phyloP scores from a whole-genome alignment of 2,329 filamentous ascomycete genomes.

The Teratosphaeria nubilosa region DNA sequence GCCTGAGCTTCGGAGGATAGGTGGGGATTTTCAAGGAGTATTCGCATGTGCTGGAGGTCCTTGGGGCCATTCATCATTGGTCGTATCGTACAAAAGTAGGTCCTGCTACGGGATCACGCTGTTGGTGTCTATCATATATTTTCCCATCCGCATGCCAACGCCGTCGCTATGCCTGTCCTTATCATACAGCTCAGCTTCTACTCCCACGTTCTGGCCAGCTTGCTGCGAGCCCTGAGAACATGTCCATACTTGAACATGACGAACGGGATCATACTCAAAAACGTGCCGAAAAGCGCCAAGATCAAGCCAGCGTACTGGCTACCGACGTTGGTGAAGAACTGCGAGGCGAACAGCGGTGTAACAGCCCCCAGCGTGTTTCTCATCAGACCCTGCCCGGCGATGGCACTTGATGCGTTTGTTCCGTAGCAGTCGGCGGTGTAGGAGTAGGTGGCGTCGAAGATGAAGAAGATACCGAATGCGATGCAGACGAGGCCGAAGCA shows the following conservation, averaged over 20 bases:
- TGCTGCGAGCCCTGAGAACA: constrained; percentile 29
- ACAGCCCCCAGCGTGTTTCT: constrained; percentile 45
- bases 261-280: constrained; percentile 34
- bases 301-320: constrained; percentile 44
- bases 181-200: not conserved
- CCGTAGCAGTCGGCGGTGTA: constrained; percentile 47
- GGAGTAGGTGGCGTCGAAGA: constrained; percentile 36
- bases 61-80: too few species aligned
- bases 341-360: constrained; percentile 41
- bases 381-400: constrained; percentile 44
- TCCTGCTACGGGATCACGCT: not conserved
- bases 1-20: not conserved
- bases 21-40: not conserved
- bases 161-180: not conserved
- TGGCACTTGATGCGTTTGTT: constrained; percentile 32
- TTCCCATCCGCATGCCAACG: not conserved
- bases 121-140: not conserved
- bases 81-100: not conserved
- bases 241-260: constrained; percentile 36
- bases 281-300: constrained; percentile 37
- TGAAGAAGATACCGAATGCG: constrained; percentile 45
- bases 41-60: not conserved
- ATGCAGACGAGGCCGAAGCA: constrained; percentile 41
- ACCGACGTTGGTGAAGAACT: constrained; percentile 45
- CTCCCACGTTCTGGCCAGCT: constrained; percentile 22